A percentile compares a stretch with the other conserved stretches of the same genome.
Evolutionary conservation across 805 yeast species (phyloP).

Genomic region (Sugiyamaella smithiae): DNA sequence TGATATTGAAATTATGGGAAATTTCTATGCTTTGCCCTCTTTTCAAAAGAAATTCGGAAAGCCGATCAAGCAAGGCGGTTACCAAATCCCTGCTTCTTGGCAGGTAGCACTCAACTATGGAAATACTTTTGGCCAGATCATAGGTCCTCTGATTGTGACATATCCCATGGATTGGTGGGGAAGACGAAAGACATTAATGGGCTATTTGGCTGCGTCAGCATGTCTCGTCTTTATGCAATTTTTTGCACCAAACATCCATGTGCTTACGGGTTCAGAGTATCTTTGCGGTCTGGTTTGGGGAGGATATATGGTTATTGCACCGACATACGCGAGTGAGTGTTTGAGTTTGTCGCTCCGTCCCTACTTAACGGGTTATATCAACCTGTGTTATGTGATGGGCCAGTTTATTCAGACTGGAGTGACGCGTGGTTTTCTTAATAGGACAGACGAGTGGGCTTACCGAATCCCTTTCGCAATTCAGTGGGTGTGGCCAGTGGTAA

Average conservation of each 20-base stretch:
- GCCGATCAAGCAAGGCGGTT: slow-evolving; percentile 20
- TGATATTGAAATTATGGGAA: slow-evolving; percentile 40
- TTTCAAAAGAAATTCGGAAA: slow-evolving; percentile 23
- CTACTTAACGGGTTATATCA: slow-evolving; percentile 47
- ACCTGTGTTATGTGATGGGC: slow-evolving; percentile 55
- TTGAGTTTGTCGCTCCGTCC: slow-evolving; percentile 47
- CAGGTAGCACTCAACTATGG: slow-evolving; percentile 23
- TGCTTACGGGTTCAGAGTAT: slow-evolving; percentile 37
- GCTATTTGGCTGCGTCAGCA: slow-evolving; percentile 33
- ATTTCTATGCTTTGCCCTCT: slow-evolving; percentile 38
- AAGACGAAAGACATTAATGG: slow-evolving; percentile 41
- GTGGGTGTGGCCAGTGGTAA: slow-evolving; percentile 58
- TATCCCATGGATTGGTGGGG: slow-evolving; percentile 44
- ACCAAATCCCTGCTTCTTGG: slow-evolving; percentile 20
- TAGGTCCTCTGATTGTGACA: slow-evolving; percentile 47
- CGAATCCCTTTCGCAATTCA: slow-evolving; percentile 55
- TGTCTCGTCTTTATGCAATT: slow-evolving; percentile 45
- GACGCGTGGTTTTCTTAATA: slow-evolving; percentile 35
- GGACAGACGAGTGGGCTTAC: slow-evolving; percentile 39
- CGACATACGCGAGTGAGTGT: slow-evolving; percentile 53
- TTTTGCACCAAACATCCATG: slow-evolving; percentile 40
- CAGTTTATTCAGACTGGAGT: slow-evolving; percentile 55
- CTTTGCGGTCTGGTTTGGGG: slow-evolving; percentile 48
- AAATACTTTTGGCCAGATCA: slow-evolving; percentile 38
- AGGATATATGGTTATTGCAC: slow-evolving; percentile 46